phyloP scores from a whole-genome alignment of 495 filamentous ascomycete genomes.

The Aspergillus incahuasiensis region DNA sequence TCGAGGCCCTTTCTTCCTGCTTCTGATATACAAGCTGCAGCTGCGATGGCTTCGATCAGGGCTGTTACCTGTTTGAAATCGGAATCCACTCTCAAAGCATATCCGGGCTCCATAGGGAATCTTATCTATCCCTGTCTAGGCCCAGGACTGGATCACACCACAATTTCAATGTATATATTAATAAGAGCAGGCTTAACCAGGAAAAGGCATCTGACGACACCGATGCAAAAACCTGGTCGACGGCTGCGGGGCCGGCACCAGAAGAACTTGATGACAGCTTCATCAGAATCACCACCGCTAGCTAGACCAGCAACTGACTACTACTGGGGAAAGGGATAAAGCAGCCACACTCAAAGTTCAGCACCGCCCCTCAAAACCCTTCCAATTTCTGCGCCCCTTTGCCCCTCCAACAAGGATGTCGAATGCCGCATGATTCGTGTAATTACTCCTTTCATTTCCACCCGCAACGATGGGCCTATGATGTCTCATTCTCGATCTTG shows the following conservation, averaged over 20 bases:
- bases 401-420: constrained; percentile 25
- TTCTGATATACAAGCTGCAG: neutral
- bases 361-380: constrained; percentile 13
- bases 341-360: constrained; percentile 10
- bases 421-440: constrained; percentile 27
- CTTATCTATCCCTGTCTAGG: constrained; percentile 17
- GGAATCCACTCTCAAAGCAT: constrained; percentile 8
- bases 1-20: neutral
- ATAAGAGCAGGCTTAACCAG: neutral
- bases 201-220: constrained; percentile 4
- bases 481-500: constrained; percentile 9
- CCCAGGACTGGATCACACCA: neutral
- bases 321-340: neutral
- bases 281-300: no score
- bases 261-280: neutral
- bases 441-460: constrained; percentile 23
- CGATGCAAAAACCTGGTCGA: neutral
- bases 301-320: no score
- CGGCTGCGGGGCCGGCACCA: constrained; percentile 6
- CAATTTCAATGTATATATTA: neutral
- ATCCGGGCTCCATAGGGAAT: constrained; percentile 2
- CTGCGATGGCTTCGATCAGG: neutral
- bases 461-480: neutral
- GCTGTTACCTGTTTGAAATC: constrained; percentile 9
- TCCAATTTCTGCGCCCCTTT: constrained; percentile 17